These are phyloP conservation scores for Paraphoma chrysanthemicola DNA, from an alignment of 2,329 filamentous ascomycete genomes.

Conservation along the genomic window DNA sequence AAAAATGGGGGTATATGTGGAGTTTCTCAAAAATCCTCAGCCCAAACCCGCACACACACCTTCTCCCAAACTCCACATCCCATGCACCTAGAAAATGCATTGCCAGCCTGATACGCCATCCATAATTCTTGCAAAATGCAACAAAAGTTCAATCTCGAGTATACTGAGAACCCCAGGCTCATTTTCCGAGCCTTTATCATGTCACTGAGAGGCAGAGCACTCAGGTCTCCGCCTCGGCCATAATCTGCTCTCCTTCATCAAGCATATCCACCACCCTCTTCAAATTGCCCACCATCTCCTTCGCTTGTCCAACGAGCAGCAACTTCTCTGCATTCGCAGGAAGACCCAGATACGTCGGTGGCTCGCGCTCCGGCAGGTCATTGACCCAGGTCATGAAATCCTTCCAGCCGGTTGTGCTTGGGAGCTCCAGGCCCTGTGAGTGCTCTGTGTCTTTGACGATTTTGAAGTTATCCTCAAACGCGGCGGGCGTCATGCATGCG, in stretches of 20 bases:
- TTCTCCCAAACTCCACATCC: neutral
- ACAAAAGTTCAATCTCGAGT: neutral
- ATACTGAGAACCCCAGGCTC: too few relatives aligned
- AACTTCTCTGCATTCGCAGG: constrained; percentile 97
- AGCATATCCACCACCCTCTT: constrained; percentile 84
- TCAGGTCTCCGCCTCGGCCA: constrained; percentile 65
- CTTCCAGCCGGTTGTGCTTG: constrained; percentile 78
- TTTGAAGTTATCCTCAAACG: constrained; percentile 92
- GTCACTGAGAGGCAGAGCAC: neutral
- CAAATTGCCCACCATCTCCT: constrained; percentile 82
- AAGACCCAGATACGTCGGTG: constrained; percentile 90
- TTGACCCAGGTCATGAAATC: constrained; percentile 95
- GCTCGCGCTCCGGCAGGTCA: constrained; percentile 89
- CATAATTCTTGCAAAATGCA: neutral
- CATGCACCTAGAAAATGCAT: neutral
- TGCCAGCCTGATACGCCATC: neutral
- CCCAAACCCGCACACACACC: neutral
- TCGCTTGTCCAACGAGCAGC: constrained; percentile 85
- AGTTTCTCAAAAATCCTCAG: neutral
- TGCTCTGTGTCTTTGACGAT: constrained; percentile 70
- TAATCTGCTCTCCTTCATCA: constrained; percentile 92
- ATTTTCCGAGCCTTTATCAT: too few relatives aligned
- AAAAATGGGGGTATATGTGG: constrained; percentile 1
- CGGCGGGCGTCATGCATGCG: constrained; percentile 80
- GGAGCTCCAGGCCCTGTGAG: constrained; percentile 72